phyloP scores from a whole-genome alignment of 2,329 filamentous ascomycete species.

The Neofusicoccum sp. region DNA sequence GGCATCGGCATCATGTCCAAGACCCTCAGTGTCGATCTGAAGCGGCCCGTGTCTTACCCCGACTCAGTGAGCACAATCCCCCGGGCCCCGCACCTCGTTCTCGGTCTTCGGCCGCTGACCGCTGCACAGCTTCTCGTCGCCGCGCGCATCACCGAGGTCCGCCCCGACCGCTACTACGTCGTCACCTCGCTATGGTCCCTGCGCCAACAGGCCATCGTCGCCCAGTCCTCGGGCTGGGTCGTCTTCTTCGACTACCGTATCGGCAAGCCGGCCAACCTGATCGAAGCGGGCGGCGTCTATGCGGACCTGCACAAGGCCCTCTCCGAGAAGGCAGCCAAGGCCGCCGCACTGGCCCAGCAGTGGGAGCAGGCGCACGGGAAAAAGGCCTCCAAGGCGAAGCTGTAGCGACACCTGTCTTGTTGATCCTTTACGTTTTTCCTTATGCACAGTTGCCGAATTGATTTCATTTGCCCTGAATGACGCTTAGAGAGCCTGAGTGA shows the following conservation, averaged over 20 bases:
- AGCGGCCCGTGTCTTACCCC: conserved; percentile 23
- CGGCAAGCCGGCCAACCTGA: conserved; percentile 21
- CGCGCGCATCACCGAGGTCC: conserved; percentile 20
- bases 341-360: conserved; percentile 19
- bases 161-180: conserved; percentile 21
- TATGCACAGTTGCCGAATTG: too few relatives aligned
- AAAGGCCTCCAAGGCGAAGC: too few relatives aligned
- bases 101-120: background rate
- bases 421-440: too few relatives aligned
- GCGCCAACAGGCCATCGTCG: conserved; percentile 24
- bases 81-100: background rate
- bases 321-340: conserved; percentile 20
- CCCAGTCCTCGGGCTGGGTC: conserved; percentile 21
- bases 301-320: conserved; percentile 22
- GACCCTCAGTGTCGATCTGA: conserved; percentile 22
- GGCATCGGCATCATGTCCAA: conserved; percentile 21
- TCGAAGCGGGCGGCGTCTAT: conserved; percentile 23
- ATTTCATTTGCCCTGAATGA: too few relatives aligned
- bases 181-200: conserved; percentile 23
- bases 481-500: too few relatives aligned
- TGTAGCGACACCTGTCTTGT: too few relatives aligned
- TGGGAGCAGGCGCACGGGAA: conserved; percentile 21
- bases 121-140: conserved; percentile 22
- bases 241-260: conserved; percentile 23
- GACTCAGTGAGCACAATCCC: conserved; percentile 22